A percentile compares a stretch with the other conserved stretches of the same genome.
phyloP scores from a whole-genome alignment of 257 asterid species.

The Prunella vulgaris region DNA sequence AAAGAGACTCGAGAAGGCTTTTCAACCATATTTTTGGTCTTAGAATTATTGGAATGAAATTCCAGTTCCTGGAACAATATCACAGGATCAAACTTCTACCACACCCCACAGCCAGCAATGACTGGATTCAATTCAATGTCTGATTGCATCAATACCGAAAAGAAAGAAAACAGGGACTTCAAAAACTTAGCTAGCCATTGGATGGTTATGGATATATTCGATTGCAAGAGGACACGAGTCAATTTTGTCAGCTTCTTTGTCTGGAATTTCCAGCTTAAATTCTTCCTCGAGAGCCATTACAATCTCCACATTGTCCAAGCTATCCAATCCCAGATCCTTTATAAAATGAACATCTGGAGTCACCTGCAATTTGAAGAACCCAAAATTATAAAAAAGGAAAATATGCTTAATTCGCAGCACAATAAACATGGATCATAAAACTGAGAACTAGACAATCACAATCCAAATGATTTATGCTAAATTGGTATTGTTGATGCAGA shows the following conservation, averaged over 20 bases:
- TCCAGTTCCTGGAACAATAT: neutral
- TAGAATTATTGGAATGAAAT: neutral
- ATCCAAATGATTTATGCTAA: neutral
- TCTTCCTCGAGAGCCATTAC: conserved; percentile 88
- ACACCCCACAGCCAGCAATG: conserved; percentile 23
- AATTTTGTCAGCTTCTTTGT: conserved; percentile 76
- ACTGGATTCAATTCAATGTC: conserved; percentile 22
- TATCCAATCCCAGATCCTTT: conserved; percentile 74
- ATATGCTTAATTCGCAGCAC: neutral
- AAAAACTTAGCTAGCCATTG: conserved; percentile 55
- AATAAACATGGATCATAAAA: neutral
- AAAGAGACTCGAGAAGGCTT: neutral
- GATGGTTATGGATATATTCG: conserved; percentile 64
- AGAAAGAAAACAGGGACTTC: neutral
- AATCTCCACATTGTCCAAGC: conserved; percentile 80
- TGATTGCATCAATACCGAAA: conserved; percentile 11
- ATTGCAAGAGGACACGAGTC: conserved; percentile 72
- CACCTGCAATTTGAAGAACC: conserved; percentile 43
- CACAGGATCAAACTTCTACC: conserved; percentile 25
- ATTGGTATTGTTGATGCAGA: neutral
- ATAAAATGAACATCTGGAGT: conserved; percentile 68
- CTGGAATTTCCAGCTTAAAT: conserved; percentile 81
- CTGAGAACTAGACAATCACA: neutral
- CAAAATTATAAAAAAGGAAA: neutral
- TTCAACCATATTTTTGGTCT: neutral